Evolutionary conservation across 345 rosid genomes (phyloP), one percentile per base, ranked within the genome.

Genomic region (Syzygium grande): DNA sequence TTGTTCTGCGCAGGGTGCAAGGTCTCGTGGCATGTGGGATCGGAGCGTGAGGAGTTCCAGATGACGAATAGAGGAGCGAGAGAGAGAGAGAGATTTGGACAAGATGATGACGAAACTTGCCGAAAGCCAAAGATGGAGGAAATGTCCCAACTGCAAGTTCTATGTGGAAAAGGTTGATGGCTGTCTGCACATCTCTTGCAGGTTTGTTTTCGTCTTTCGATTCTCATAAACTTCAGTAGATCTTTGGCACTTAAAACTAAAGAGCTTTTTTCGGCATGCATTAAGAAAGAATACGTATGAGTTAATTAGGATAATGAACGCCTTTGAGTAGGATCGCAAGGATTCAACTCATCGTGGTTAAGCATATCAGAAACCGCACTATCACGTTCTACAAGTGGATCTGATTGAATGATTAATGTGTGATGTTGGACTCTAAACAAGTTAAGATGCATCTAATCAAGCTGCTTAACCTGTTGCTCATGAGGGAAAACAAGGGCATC

Each of bases 141-240:
- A 86, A 79, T 92, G 95, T 77, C 93, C 94, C 27, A 87, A 83
- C 0, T 91, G 94, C 91, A 90, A 87, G 78, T 87, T 54, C 73
- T 94, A 86, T 51, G 93, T 92, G 55, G 96, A 94, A 23, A 92
- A 86, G 87, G 30, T 54, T 1, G 9, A 23, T 5, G 95, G 95
- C 2, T 94, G 95, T 83, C 6, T 4, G 17, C 88, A 92, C 86
- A 91, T 94, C 27, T 84, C 4, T 9, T 95, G 96, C 91, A 94
- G 94, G 93, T 91, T 58, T 5, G 63, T 84, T 23, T 49, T 56
- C 30, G 54, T 19, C n/a, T 52, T 16, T 54, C 0, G 17, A 51
- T 68, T 46, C 52, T 52, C 59, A 51, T 13, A 11, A n/a, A n/a
- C 46, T 38, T 10, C 0, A 49, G 51, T 27, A 86, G 21, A 61